Evolutionary conservation across 208 protist genomes (phyloP).

Genomic region (Angomonas ambiguus): DNA sequence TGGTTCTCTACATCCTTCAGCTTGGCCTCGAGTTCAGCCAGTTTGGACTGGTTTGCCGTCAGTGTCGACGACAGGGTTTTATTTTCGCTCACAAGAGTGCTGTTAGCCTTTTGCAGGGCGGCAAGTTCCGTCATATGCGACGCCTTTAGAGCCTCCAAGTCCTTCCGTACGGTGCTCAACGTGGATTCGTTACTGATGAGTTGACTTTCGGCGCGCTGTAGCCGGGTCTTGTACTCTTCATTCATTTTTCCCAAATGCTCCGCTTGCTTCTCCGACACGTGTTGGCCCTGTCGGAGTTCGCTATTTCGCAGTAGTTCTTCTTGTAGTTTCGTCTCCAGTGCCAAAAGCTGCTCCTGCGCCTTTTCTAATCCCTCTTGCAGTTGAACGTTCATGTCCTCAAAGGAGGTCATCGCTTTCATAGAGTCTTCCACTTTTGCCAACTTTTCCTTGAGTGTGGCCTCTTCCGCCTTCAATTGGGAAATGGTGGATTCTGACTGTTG

Average conservation of each 20-base stretch:
- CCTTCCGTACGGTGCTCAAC: background rate
- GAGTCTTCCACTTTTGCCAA: background rate
- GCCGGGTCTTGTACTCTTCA: background rate
- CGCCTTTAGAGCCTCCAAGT: background rate
- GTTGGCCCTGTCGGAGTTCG: background rate
- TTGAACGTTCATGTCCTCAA: background rate
- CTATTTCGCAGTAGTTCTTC: background rate
- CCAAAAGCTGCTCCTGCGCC: slow-evolving; percentile 1
- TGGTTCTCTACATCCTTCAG: background rate
- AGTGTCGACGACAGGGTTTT: background rate
- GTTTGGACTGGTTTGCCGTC: no score
- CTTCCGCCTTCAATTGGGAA: background rate
- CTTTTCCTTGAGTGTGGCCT: background rate
- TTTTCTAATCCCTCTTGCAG: background rate
- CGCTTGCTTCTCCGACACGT: background rate
- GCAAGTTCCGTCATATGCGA: background rate
- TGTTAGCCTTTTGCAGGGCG: background rate
- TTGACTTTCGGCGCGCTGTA: background rate
- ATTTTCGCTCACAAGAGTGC: background rate
- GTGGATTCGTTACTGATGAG: background rate
- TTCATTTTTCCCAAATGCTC: background rate
- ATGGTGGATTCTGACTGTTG: background rate
- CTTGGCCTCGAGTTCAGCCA: background rate
- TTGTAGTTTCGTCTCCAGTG: background rate
- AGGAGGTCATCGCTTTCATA: background rate